These are phyloP conservation scores for Colletotrichum sp. DNA, from an alignment of 2,329 filamentous ascomycete species.

Conservation along the genomic window DNA sequence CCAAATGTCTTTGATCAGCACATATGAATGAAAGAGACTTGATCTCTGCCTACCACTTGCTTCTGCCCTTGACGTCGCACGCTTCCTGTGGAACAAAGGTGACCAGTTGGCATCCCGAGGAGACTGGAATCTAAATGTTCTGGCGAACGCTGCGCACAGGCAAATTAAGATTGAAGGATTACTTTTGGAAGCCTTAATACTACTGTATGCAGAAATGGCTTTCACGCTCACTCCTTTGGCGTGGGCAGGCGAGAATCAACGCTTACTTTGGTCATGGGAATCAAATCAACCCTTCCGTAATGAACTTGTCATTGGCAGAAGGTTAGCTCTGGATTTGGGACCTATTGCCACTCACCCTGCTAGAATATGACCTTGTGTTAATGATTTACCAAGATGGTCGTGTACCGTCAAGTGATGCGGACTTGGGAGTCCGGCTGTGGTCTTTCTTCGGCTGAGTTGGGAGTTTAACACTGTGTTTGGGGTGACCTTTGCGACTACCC, in stretches of 20 bases:
- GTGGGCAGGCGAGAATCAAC: background rate
- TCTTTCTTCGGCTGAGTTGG: background rate
- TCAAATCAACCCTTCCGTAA: background rate
- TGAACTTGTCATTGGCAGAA: background rate
- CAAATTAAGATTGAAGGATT: too few relatives aligned
- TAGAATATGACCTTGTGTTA: background rate
- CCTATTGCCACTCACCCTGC: too few relatives aligned
- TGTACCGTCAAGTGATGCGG: background rate
- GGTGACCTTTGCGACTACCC: background rate
- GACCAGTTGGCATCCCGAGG: background rate
- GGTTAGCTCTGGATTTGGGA: too few relatives aligned
- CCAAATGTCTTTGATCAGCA: background rate
- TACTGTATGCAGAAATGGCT: background rate
- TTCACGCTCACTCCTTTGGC: background rate
- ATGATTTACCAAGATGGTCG: background rate
- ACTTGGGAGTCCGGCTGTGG: background rate
- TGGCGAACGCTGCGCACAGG: too few relatives aligned
- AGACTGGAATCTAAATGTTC: background rate
- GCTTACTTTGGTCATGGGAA: background rate
- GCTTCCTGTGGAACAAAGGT: background rate
- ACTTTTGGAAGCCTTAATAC: too few relatives aligned
- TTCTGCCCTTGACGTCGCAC: background rate
- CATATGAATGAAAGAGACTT: background rate
- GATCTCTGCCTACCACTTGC: background rate
- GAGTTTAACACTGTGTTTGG: background rate